These are phyloP conservation scores for Colletotrichum gloeosporioides DNA, from an alignment of 2,329 filamentous ascomycete species.

Conservation along the genomic window DNA sequence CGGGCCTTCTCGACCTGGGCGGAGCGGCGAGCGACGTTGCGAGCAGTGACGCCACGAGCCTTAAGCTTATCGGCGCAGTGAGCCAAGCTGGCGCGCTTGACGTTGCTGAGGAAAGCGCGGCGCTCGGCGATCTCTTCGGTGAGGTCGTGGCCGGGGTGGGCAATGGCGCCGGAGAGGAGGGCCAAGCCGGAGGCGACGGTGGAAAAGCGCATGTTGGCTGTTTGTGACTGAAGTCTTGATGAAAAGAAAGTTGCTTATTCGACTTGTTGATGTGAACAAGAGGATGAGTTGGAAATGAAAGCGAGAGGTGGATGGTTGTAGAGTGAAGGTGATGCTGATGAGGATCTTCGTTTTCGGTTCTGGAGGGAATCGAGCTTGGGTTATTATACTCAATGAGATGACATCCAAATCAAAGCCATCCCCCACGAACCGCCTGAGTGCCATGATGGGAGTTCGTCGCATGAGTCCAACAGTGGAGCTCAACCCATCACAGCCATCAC, in stretches of 20 bases:
- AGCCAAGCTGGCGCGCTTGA: constrained; percentile 45
- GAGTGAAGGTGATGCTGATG: constrained; percentile 2
- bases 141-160: constrained; percentile 56
- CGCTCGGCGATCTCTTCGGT: constrained; percentile 54
- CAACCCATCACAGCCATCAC: not conserved
- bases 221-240: not conserved
- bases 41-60: constrained; percentile 48
- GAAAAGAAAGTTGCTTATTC: not conserved
- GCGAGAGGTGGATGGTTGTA: not conserved
- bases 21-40: constrained; percentile 50
- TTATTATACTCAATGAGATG: constrained; percentile 3
- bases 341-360: not conserved
- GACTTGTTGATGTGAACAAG: not conserved
- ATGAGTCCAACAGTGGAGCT: not conserved
- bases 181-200: constrained; percentile 15
- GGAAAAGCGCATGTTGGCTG: constrained; percentile 7
- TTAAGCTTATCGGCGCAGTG: constrained; percentile 53
- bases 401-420: not conserved
- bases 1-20: constrained; percentile 46
- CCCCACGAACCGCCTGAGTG: not conserved
- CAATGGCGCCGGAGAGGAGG: constrained; percentile 25
- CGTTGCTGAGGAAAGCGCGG: constrained; percentile 46
- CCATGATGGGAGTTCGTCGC: not conserved
- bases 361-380: not conserved
- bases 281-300: not conserved